Evolutionary conservation across 371 early-diverging fungal species (phyloP).

Genomic region (Nosema granulosis): DNA sequence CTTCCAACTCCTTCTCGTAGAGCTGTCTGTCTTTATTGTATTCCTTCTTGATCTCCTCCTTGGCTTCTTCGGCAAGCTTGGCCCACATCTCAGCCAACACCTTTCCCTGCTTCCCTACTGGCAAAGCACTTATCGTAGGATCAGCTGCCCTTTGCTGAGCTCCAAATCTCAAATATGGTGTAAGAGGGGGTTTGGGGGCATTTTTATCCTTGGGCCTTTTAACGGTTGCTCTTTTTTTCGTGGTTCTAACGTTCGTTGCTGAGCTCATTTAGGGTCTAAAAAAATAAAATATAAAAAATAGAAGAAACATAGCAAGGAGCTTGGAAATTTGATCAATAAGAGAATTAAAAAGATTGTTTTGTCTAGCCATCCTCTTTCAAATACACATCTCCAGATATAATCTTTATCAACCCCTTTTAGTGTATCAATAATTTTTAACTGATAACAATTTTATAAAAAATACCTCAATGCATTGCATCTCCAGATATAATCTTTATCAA

Average conservation of each 20-base stretch:
- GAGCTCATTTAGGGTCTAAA: slow-evolving; percentile 22
- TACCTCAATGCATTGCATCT: too few species aligned
- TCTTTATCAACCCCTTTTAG: too few species aligned
- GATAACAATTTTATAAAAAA: too few species aligned
- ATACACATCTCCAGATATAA: too few species aligned
- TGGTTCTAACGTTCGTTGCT: slow-evolving; percentile 21
- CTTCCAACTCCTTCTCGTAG: slow-evolving; percentile 56
- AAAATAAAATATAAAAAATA: slow-evolving; percentile 8
- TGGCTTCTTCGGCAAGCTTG: slow-evolving; percentile 51
- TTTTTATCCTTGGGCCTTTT: slow-evolving; percentile 65
- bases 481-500: too few species aligned
- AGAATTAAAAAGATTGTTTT: too few species aligned
- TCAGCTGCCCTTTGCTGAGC: slow-evolving; percentile 54
- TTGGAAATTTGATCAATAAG: too few species aligned
- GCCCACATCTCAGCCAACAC: slow-evolving; percentile 51
- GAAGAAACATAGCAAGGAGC: not conserved
- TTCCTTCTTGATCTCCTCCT: slow-evolving; percentile 52
- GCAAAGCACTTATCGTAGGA: slow-evolving; percentile 22
- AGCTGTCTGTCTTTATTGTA: slow-evolving; percentile 50
- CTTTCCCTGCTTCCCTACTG: slow-evolving; percentile 58
- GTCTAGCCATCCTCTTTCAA: too few species aligned
- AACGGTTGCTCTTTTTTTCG: slow-evolving; percentile 32
- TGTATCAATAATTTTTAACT: too few species aligned
- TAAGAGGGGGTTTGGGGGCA: slow-evolving; percentile 66
- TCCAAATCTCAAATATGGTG: slow-evolving; percentile 63